Evolutionary conservation across 2,329 filamentous ascomycete species (phyloP), one percentile per base, ranked within the genome.

Genomic region (Aureobasidium zeae): DNA sequence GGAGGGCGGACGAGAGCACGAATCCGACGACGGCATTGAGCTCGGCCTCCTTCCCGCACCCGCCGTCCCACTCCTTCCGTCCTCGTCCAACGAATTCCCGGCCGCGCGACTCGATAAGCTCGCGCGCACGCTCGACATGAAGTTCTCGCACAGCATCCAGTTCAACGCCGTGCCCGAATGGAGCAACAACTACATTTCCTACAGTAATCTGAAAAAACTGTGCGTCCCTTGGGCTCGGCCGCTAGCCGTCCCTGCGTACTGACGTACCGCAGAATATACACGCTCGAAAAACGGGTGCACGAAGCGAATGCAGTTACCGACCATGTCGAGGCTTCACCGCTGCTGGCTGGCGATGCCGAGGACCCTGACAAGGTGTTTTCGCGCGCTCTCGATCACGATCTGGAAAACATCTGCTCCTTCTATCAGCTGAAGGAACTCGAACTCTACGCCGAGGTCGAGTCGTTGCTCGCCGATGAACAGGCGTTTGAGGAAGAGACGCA

Each of bases 131-230:
- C 39, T 83, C 78, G 85, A 86, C 60, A 98, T 98, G 91, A 96
- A 96, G 81, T 98, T 98, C 73, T 96, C 89, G 13, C 91, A 98
- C 64, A 96, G 89, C 67, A 82, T 98, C 56, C 91, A 98, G 72
- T 98, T 98, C 70, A 98, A 98, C 70, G 88, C 91, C 51, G 91
- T 98, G 55, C 91, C 91, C n/a, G 91, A 98, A 67, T 98, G 91
- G 91, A 95, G 86, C 70, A 88, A 81, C 57, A 80, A 96, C 65
- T 98, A 98, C 66, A 93, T 98, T 60, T 85, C 88, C 48, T 98
- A 98, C 67, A 95, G 88, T 69, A 96, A 95, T 59, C 76, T 98
- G 55, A 98, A 98, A 73, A 98, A 98, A 72, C 76, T 95, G 86
- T 93, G 64, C 58, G 83, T 72, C 43, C 31, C 12, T 17, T 30